Percentiles rank a stretch among this genome's conserved stretches.
Evolutionary conservation across 2,329 filamentous ascomycete genomes (phyloP).

Genomic region (Sphaerostilbella broomeana): DNA sequence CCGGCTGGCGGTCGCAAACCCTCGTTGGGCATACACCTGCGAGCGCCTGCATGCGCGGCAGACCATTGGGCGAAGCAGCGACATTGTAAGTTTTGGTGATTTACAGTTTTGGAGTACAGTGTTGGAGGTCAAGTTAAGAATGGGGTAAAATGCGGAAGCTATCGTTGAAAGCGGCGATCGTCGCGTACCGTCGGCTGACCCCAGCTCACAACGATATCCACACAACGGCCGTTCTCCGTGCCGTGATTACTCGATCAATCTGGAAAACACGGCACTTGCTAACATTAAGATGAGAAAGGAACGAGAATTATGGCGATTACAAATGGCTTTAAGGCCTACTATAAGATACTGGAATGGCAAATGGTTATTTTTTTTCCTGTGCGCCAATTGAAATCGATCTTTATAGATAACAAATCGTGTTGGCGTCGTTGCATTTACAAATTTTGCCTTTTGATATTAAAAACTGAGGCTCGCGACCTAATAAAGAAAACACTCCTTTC

Average conservation of each 20-base stretch:
- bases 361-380: neutral
- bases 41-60: conserved; percentile 34
- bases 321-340: too few species aligned
- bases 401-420: conserved; percentile 13
- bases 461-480: conserved; percentile 31
- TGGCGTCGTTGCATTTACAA: conserved; percentile 24
- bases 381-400: conserved; percentile 6
- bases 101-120: neutral
- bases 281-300: too few species aligned
- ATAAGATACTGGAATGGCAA: too few species aligned
- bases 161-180: conserved; percentile 7
- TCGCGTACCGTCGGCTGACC: conserved; percentile 14
- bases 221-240: too few species aligned
- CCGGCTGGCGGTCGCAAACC: conserved; percentile 35
- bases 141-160: conserved; percentile 12
- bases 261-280: too few species aligned
- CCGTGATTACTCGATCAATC: too few species aligned
- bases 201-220: neutral
- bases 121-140: conserved; percentile 4
- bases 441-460: conserved; percentile 31
- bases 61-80: conserved; percentile 29
- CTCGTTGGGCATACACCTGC: conserved; percentile 26
- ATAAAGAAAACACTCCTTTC: conserved; percentile 33
- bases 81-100: conserved; percentile 22
- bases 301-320: too few species aligned